Percentiles rank a stretch among this genome's conserved stretches.
These are phyloP conservation scores for Cordia subcordata DNA, from an alignment of 257 asterid genomes.

Conservation along the genomic window DNA sequence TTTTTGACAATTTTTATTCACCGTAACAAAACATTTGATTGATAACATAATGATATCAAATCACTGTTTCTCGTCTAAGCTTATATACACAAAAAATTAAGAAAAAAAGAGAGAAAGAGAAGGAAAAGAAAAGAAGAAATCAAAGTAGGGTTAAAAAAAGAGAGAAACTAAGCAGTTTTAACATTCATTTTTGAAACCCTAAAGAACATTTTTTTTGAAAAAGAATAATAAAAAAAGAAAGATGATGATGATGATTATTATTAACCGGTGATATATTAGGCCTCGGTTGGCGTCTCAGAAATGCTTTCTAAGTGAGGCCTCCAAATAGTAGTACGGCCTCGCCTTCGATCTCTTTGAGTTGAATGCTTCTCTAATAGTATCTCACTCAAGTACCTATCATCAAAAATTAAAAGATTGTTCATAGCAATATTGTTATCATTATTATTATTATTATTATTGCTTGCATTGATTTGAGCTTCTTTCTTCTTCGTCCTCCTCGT, in stretches of 20 bases:
- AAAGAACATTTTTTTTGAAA: slow-evolving; percentile 10
- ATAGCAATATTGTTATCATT: slow-evolving; percentile 7
- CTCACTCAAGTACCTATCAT: slow-evolving; percentile 71
- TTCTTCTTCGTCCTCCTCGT: slow-evolving; percentile 46
- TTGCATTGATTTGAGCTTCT: slow-evolving; percentile 3
- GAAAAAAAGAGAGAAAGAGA: not conserved
- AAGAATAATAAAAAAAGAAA: slow-evolving; percentile 4
- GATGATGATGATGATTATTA: not conserved
- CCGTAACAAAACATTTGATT: too few species aligned
- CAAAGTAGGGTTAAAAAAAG: too few species aligned
- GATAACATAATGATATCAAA: not conserved
- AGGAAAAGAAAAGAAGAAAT: not conserved
- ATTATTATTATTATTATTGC: not conserved
- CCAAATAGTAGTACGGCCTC: slow-evolving; percentile 84
- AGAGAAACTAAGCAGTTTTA: slow-evolving; percentile 1
- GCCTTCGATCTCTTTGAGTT: slow-evolving; percentile 67
- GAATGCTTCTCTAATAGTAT: slow-evolving; percentile 68
- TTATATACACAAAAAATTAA: slow-evolving; percentile 35
- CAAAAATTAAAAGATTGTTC: slow-evolving; percentile 27
- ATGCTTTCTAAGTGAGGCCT: slow-evolving; percentile 86
- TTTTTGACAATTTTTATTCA: too few species aligned
- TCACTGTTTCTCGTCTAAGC: slow-evolving; percentile 14
- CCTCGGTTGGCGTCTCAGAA: slow-evolving; percentile 59
- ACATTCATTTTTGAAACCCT: slow-evolving; percentile 32
- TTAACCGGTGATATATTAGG: slow-evolving; percentile 15